Percentiles rank a stretch among this genome's conserved stretches.
Evolutionary conservation across 2,329 filamentous ascomycete genomes (phyloP).

Genomic region (Aspergillus persii): DNA sequence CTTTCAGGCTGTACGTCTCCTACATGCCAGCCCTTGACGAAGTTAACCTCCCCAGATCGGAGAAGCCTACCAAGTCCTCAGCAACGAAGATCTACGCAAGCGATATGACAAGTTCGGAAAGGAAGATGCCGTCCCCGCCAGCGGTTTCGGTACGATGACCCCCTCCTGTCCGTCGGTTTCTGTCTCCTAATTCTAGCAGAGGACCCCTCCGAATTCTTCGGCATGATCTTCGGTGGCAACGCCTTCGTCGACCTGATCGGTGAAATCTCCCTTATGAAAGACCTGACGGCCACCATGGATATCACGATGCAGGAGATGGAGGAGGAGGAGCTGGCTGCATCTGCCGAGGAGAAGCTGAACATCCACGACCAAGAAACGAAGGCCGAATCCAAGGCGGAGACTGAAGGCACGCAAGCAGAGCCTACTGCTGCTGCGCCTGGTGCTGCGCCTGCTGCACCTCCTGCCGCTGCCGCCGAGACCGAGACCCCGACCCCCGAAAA

Average conservation of each 20-base stretch:
- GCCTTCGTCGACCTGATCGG: slow-evolving; percentile 96
- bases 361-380: slow-evolving; percentile 47
- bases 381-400: slow-evolving; percentile 30
- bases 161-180: too few species aligned
- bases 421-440: slow-evolving; percentile 47
- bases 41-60: slow-evolving; percentile 51
- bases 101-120: slow-evolving; percentile 98
- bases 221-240: slow-evolving; percentile 95
- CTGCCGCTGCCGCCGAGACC: slow-evolving; percentile 49
- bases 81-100: slow-evolving; percentile 79
- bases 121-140: slow-evolving; percentile 83
- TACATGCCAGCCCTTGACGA: not conserved
- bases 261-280: slow-evolving; percentile 98
- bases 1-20: slow-evolving; percentile 72
- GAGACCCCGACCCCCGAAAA: slow-evolving; percentile 25
- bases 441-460: slow-evolving; percentile 16
- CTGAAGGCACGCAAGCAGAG: slow-evolving; percentile 20
- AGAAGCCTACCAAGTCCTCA: slow-evolving; percentile 75
- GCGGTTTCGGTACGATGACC: slow-evolving; percentile 69
- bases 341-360: slow-evolving; percentile 49
- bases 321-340: slow-evolving; percentile 61
- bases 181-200: slow-evolving; percentile 41
- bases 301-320: slow-evolving; percentile 84
- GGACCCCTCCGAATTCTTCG: slow-evolving; percentile 96
- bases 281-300: slow-evolving; percentile 96